Evolutionary conservation across 805 yeast genomes (phyloP), one percentile per base, ranked within the genome.

Genomic region (Lachancea quebecensis): DNA sequence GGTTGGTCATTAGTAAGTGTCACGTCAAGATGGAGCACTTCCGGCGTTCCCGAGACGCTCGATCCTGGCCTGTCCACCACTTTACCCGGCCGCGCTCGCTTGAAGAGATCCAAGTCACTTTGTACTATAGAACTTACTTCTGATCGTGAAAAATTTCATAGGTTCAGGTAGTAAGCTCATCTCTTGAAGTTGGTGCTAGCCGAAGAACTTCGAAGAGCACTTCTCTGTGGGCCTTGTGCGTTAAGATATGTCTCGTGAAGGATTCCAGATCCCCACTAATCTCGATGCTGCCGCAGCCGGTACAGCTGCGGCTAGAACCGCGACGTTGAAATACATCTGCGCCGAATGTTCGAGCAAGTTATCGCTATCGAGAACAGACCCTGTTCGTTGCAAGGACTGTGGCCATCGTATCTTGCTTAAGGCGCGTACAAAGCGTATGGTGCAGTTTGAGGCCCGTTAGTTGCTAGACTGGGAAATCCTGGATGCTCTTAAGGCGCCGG

Each of bases 391-490:
- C 72, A 90, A 89, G 70, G 95, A 90, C 57, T 93, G 99, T 70
- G 99, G 99, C 52, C 98, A 93, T 72, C 84, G 99, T 71, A 97
- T 93, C 49, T 73, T 93, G 51, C 87, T 91, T 73, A 93, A 93
- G 73, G 95, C 96, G 50, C 84, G 99, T 73, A 91, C 98, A 41
- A 86, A 90, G 75, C 81, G 98, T 73, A 87, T 91, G 95, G 95
- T 84, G 43, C 90, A 84, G 68, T 84, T 83, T 62, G 90, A 83
- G 66, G 90, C 91, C 28, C 78, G 90, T 64, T 83, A 60, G 65
- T 27, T 15, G 25, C 25, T 21, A 11, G 25, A 21, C 25, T 7
- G 25, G 25, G 25, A 21, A 21, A 7, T 21, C 25, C 25, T 21
- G 25, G 25, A 21, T 21, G 25, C 25, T 21, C 7, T 4, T 4